These are phyloP conservation scores for Aurantiochytrium sp. DNA, from an alignment of 108 stramenopile genomes.

Conservation along the genomic window DNA sequence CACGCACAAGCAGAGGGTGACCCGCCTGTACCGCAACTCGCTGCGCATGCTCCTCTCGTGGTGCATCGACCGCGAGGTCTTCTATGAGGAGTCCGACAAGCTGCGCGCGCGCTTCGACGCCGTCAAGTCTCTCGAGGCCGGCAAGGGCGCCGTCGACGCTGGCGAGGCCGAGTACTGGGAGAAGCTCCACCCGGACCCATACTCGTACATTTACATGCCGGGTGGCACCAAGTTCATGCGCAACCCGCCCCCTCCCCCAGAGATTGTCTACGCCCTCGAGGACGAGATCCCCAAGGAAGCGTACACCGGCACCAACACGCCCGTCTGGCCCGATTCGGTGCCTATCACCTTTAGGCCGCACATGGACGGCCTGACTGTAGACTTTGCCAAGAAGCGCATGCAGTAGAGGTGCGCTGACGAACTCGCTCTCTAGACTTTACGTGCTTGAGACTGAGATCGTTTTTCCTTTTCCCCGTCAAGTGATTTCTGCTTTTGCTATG, in stretches of 20 bases:
- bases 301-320: conserved; percentile 18
- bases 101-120: conserved; percentile 22
- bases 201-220: conserved; percentile 24
- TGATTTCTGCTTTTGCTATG: neutral
- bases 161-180: neutral
- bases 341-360: neutral
- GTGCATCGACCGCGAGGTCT: neutral
- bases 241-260: conserved; percentile 30
- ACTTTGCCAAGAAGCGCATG: conserved; percentile 15
- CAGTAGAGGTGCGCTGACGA: neutral
- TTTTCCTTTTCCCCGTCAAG: neutral
- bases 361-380: neutral
- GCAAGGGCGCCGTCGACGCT: neutral
- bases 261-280: conserved; percentile 16
- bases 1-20: conserved; percentile 19
- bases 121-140: neutral
- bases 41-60: neutral
- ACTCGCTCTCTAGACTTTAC: no score
- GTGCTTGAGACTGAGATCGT: neutral
- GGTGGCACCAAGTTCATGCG: conserved; percentile 41
- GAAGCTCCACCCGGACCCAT: conserved; percentile 28
- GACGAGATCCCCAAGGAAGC: conserved; percentile 26
- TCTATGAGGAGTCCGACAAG: neutral
- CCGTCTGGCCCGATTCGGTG: neutral
- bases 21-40: conserved; percentile 19